Evolutionary conservation across 768 basidiomycete genomes (phyloP).

Genomic region (Rhodotorula diobovata): DNA sequence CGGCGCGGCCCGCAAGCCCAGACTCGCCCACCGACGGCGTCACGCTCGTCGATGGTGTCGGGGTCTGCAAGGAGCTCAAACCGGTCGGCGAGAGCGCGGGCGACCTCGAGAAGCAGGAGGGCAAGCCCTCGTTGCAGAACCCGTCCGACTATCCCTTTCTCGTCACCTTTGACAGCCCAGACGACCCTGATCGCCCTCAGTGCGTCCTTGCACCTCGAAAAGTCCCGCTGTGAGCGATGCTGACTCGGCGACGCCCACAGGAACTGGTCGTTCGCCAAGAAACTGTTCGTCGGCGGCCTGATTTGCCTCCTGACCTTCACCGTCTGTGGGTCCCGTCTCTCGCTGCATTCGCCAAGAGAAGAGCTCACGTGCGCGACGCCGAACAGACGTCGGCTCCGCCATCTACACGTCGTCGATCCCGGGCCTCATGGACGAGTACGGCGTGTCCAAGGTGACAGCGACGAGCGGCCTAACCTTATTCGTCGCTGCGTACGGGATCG

Average conservation of each 20-base stretch:
- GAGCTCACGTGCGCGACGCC: too few relatives aligned
- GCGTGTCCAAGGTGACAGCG: constrained; percentile 25
- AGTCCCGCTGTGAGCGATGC: too few relatives aligned
- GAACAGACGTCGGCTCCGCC: constrained; percentile 25
- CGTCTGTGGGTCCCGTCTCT: too few relatives aligned
- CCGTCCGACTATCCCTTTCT: constrained; percentile 4
- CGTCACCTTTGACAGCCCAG: background rate
- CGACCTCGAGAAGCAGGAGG: background rate
- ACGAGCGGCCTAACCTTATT: constrained; percentile 48
- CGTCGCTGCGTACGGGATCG: constrained; percentile 48
- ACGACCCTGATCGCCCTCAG: background rate
- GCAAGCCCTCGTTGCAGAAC: constrained; percentile 4
- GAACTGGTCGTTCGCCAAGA: constrained; percentile 11
- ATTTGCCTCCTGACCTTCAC: constrained; percentile 23
- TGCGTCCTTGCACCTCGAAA: too few relatives aligned
- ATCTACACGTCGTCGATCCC: constrained; percentile 28
- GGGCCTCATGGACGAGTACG: constrained; percentile 21
- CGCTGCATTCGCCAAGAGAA: too few relatives aligned
- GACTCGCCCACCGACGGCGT: background rate
- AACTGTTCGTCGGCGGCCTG: constrained; percentile 2
- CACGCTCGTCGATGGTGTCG: constrained; percentile 16
- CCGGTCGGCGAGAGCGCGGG: background rate
- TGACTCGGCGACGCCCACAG: too few relatives aligned
- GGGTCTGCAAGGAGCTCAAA: too few relatives aligned
- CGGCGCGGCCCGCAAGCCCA: background rate